Base-by-base conservation (phyloP, 352 stramenopile genomes). In the Achlya hypogyna region DNA sequence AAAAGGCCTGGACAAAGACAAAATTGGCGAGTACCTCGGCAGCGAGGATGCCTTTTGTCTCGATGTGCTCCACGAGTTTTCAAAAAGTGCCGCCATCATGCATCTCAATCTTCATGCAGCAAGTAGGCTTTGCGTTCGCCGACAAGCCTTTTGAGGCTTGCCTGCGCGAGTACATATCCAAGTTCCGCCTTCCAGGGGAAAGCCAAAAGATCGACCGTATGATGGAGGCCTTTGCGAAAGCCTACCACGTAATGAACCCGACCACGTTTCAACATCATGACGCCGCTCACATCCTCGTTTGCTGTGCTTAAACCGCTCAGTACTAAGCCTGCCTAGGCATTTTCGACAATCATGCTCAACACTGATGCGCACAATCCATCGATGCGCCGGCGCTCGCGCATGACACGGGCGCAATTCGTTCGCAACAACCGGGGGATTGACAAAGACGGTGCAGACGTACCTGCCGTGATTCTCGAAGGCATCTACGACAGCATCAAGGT, bases 331-430 rank as follows among this genome's bases (percentile, higher is more conserved):
- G 20, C 22, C 10, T 56, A 67, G 42, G 95, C 91, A 12, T 99
- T 98, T 79, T 97, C 96, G 51, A 98, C 98, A 63, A 99, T 99
- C 56, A 99, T 99, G 95, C 80, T 99, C 23, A 99, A 99, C 75
- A 99, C 96, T 20, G 97, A 99, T 69, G 70, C 99, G 63, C 97
- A 99, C 74, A 98, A 83, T 58, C 79, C 89, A 23, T 80, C 89
- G 45, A 92, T 93, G 38, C 72, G 75, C 2, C 93, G 93, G 74
- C 93, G 98, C 63, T 96, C 96, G 56, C 92, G 92, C 49, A 95
- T 95, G 86, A 93, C 76, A 0, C 45, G 87, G 12, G 82, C 91
- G 32, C 83, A 93, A 70, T 95, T 95, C 65, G 32, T 95, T 27
- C 77, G 82, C 52, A 95, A 93, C 60, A 93, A 93, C 62, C 82